Conservation (phyloP, 2,329 filamentous ascomycete genomes). For the Teratosphaeria zuluensis region DNA sequence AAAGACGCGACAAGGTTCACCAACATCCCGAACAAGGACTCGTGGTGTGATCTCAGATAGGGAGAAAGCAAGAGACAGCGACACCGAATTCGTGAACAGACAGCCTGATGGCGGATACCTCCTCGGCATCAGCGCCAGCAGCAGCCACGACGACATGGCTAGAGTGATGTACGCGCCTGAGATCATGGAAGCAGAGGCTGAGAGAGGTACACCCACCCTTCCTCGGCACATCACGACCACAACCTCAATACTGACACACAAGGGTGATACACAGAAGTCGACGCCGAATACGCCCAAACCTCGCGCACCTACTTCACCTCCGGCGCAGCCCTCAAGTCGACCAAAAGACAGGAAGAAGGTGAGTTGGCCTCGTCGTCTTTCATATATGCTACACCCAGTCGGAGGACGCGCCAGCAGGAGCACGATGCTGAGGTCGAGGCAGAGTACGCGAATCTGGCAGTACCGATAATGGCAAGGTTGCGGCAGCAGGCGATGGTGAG, state of each 20-base stretch:
- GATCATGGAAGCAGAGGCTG: slow-evolving; percentile 5
- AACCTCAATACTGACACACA: background rate
- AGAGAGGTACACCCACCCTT: slow-evolving; percentile 2
- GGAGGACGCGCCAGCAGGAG: background rate
- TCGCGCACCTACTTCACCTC: slow-evolving; percentile 19
- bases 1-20: background rate
- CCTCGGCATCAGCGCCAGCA: slow-evolving; percentile 5
- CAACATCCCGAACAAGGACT: slow-evolving; percentile 3
- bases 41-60: slow-evolving; percentile 2
- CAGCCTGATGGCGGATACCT: slow-evolving; percentile 18
- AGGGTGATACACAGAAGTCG: slow-evolving; percentile 6
- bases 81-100: slow-evolving; percentile 19
- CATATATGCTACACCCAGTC: background rate
- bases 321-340: slow-evolving; percentile 13
- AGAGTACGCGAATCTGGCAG: slow-evolving; percentile 17
- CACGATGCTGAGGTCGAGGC: background rate
- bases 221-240: background rate
- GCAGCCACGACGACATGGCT: slow-evolving; percentile 1
- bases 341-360: slow-evolving; percentile 18
- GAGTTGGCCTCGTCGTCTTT: background rate
- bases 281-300: slow-evolving; percentile 13
- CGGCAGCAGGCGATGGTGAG: slow-evolving; percentile 15
- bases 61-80: slow-evolving; percentile 7
- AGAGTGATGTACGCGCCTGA: background rate
- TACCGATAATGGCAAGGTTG: slow-evolving; percentile 14